Conservation (phyloP, 352 stramenopile genomes). For the Pythium biforme region DNA sequence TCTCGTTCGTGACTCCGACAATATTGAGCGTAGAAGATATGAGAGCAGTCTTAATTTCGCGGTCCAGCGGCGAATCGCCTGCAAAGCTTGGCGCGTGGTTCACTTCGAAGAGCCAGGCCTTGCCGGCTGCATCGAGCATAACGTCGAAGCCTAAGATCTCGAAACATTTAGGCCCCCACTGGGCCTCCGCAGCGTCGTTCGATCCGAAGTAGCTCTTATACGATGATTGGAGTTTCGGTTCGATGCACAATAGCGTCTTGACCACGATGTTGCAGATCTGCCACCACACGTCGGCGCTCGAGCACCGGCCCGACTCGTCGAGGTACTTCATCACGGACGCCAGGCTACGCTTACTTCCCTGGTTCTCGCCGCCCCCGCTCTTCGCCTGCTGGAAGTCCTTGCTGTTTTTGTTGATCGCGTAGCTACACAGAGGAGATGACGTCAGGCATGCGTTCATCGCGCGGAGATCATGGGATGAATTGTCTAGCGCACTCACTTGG, state of each 20-base stretch:
- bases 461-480: too few species aligned
- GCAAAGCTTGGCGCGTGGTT: conserved; percentile 53
- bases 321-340: conserved; percentile 34
- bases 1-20: conserved; percentile 39
- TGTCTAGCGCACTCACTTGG: conserved; percentile 30
- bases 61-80: conserved; percentile 37
- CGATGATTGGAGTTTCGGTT: conserved; percentile 38
- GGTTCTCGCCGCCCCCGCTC: conserved; percentile 19
- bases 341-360: conserved; percentile 41
- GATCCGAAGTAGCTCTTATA: conserved; percentile 45
- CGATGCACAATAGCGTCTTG: conserved; percentile 43
- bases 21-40: conserved; percentile 37
- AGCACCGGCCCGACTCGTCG: conserved; percentile 21
- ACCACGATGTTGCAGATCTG: conserved; percentile 44
- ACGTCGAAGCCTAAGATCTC: conserved; percentile 51
- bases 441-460: background rate
- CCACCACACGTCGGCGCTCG: conserved; percentile 31
- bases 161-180: conserved; percentile 43
- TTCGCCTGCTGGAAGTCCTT: conserved; percentile 36
- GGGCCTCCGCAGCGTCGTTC: conserved; percentile 19
- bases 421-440: conserved; percentile 20
- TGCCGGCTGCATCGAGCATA: conserved; percentile 39
- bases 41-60: conserved; percentile 37
- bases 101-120: conserved; percentile 46
- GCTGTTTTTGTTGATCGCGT: conserved; percentile 48